Base-by-base conservation (phyloP, 352 stramenopile species). In the Phytophthora sp. region DNA sequence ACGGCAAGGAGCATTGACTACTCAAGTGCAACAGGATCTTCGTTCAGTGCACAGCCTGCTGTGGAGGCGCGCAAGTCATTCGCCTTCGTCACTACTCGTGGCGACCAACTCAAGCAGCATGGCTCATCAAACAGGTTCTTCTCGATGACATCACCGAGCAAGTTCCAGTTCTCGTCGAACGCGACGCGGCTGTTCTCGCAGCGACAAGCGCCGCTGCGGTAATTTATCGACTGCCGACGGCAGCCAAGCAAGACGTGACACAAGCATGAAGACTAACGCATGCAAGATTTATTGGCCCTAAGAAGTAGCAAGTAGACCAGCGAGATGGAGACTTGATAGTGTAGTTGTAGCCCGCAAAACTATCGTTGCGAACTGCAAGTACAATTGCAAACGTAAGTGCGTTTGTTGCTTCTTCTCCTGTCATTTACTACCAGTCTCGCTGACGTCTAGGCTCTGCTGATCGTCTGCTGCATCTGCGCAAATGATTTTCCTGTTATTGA, bases 91-190 rank as follows among this genome's bases (percentile, higher is more conserved):
- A 76, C 52, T 15, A 75, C 38, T 13, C 54, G 50, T 26, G 54
- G 34, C 26, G 54, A 57, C 9, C 44, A 51, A 5, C 15, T 62
- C 13, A 45, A 27, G 26, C 51, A 58, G 27, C 39, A 28, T 6
- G 54, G 37, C 18, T 23, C 43, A 12, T 27, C 59, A 1, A 61
- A 41, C 12, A 61, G 48, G 10, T 74, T 67, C 30, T 54, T 62
- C 34, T 62, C 68, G 27, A 66, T 60, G 23, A 55, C 65, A 30
- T 87, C 77, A 28, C 74, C 77, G n/a, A 83, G 77, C 66, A 87
- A 84, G 44, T 77, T 84, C 52, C 69, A 73, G 32, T 78, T 82
- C 35, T 58, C 72, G 46, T 72, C 74, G 17, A 74, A 44, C 8
- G 62, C 74, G n/a, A 69, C 72, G 18, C 56, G 58, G 4, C 39